These are phyloP conservation scores for Capsella bursapastoris DNA, from an alignment of 345 rosid species.

Conservation along the genomic window DNA sequence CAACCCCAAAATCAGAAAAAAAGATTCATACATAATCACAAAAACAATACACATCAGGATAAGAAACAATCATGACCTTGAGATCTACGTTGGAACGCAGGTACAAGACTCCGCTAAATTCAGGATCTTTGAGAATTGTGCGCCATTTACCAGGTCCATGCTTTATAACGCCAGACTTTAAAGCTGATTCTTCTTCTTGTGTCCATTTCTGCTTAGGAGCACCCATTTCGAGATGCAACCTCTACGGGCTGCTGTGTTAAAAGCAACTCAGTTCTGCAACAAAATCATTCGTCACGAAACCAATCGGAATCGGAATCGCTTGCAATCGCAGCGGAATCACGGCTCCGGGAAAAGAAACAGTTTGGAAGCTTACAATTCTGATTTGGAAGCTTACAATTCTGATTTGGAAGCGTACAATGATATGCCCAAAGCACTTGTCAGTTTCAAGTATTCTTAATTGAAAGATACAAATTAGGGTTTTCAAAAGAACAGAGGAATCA, in stretches of 20 bases:
- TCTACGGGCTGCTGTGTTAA: neutral
- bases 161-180: conserved; percentile 90
- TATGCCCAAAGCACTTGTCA: too few species aligned
- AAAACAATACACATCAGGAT: conserved; percentile 2
- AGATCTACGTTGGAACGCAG: conserved; percentile 98
- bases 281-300: conserved; percentile 19
- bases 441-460: too few species aligned
- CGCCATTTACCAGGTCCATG: conserved; percentile 99
- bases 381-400: too few species aligned
- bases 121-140: conserved; percentile 95
- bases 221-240: conserved; percentile 58
- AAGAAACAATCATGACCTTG: conserved; percentile 58
- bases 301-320: neutral
- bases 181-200: conserved; percentile 91
- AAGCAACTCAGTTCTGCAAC: conserved; percentile 32
- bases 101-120: conserved; percentile 80
- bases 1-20: conserved; percentile 14
- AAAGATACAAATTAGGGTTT: too few species aligned
- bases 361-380: too few species aligned
- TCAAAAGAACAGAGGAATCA: too few species aligned
- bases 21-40: neutral
- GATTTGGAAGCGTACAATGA: too few species aligned
- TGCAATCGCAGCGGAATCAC: too few species aligned
- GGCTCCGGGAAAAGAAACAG: too few species aligned
- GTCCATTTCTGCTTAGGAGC: conserved; percentile 99